Conservation (phyloP, 306 rosid genomes). For the Quillaja saponaria region DNA sequence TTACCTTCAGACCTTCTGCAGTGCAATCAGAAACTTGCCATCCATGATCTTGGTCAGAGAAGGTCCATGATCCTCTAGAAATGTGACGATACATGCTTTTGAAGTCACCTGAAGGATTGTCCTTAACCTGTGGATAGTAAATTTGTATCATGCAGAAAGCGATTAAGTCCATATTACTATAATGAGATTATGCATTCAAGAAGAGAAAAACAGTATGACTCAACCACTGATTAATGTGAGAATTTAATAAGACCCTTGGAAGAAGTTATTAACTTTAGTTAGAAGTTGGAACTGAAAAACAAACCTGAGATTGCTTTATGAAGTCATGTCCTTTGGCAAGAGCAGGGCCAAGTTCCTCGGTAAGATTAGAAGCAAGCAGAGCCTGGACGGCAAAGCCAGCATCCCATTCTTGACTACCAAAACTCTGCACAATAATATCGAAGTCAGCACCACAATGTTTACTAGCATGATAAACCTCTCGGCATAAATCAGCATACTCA, state of each 20-base stretch:
- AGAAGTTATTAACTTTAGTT: too few relatives aligned
- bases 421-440: conserved; percentile 57
- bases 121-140: conserved; percentile 41
- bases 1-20: conserved; percentile 74
- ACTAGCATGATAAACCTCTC: too few relatives aligned
- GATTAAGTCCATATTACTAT: too few relatives aligned
- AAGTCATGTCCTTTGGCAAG: conserved; percentile 64
- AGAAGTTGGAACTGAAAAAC: not conserved
- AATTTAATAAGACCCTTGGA: too few relatives aligned
- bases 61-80: conserved; percentile 84
- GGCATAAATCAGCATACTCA: too few relatives aligned
- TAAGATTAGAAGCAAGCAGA: conserved; percentile 53
- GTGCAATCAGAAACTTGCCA: conserved; percentile 91
- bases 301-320: conserved; percentile 67
- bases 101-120: conserved; percentile 63
- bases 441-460: too few relatives aligned
- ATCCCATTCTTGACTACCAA: conserved; percentile 79
- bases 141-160: too few relatives aligned
- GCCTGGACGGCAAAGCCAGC: conserved; percentile 65
- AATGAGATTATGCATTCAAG: too few relatives aligned
- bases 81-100: conserved; percentile 66
- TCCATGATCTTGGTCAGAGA: conserved; percentile 82
- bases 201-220: too few relatives aligned
- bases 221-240: too few relatives aligned
- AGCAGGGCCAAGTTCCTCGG: conserved; percentile 47